Evolutionary conservation across 2,329 filamentous ascomycete genomes (phyloP).

Genomic region (Diatrype stigma): DNA sequence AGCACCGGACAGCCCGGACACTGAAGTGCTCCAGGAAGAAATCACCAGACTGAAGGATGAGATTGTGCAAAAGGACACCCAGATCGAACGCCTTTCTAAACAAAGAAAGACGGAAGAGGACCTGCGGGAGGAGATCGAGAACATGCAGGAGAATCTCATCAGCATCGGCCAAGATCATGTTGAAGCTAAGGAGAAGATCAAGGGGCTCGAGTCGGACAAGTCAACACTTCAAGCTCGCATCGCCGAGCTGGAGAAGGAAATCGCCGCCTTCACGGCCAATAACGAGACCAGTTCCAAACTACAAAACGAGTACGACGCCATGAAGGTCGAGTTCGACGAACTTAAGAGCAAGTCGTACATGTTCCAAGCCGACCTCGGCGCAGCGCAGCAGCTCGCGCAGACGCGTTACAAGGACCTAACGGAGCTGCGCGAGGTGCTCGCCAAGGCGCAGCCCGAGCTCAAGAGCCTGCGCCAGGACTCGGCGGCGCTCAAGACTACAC

Average conservation of each 20-base stretch:
- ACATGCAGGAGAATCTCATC: conserved; percentile 73
- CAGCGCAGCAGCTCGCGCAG: conserved; percentile 81
- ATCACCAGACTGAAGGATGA: conserved; percentile 48
- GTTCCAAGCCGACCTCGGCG: conserved; percentile 78
- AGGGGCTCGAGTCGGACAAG: conserved; percentile 69
- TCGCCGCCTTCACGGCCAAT: conserved; percentile 37
- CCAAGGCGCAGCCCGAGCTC: conserved; percentile 83
- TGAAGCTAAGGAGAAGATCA: conserved; percentile 71
- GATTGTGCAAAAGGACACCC: conserved; percentile 61
- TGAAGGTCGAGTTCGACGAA: conserved; percentile 57
- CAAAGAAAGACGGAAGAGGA: conserved; percentile 74
- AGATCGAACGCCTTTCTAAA: conserved; percentile 66
- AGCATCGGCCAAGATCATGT: conserved; percentile 80
- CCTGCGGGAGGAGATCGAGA: conserved; percentile 80
- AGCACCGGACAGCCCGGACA: conserved; percentile 23
- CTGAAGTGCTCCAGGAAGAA: conserved; percentile 42
- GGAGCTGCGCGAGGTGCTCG: conserved; percentile 72
- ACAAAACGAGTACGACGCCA: conserved; percentile 53
- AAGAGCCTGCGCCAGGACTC: conserved; percentile 74
- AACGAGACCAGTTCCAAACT: conserved; percentile 49
- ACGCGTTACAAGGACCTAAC: conserved; percentile 83
- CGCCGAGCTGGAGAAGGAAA: conserved; percentile 65
- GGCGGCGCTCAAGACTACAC: conserved; percentile 66
- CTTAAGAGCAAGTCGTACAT: conserved; percentile 65
- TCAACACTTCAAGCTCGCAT: conserved; percentile 60